A percentile compares a stretch with the other conserved stretches of the same genome.
Evolutionary conservation across 192 early-diverging fungal genomes (phyloP).

Genomic region (Linnemannia schmuckeri): DNA sequence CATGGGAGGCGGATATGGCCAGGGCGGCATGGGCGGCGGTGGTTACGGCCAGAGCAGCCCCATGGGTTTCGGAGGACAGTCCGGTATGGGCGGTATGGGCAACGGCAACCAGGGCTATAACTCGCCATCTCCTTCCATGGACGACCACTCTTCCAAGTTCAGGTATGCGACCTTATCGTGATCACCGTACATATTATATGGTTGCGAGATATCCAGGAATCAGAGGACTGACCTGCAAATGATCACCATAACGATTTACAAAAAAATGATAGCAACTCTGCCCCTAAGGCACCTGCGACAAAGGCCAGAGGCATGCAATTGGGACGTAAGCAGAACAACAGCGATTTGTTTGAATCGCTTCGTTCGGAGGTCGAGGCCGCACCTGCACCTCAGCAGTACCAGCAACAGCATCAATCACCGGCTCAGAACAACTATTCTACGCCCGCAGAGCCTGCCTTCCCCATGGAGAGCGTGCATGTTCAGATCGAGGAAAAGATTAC

Average conservation of each 20-base stretch:
- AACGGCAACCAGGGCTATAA: constrained; percentile 45
- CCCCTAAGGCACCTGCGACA: constrained; percentile 56
- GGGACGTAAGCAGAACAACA: constrained; percentile 89
- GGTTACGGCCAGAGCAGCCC: constrained; percentile 36
- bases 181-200: neutral
- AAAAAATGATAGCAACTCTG: constrained; percentile 40
- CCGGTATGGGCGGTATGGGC: constrained; percentile 55
- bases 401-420: constrained; percentile 25
- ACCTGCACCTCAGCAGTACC: constrained; percentile 18
- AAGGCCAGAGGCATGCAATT: constrained; percentile 93
- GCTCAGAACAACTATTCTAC: constrained; percentile 36
- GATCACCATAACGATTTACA: too few species aligned
- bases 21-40: constrained; percentile 30
- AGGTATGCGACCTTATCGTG: constrained; percentile 12
- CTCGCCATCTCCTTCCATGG: constrained; percentile 27
- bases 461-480: constrained; percentile 86
- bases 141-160: constrained; percentile 39
- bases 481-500: constrained; percentile 91
- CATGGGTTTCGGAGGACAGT: constrained; percentile 37
- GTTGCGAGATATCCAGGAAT: too few species aligned
- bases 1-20: constrained; percentile 28
- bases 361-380: constrained; percentile 81
- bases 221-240: too few species aligned
- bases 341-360: constrained; percentile 85
- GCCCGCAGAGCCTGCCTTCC: constrained; percentile 47